Base-by-base conservation (phyloP, 164 flowering plant genomes). In the Magnolia officinalis region DNA sequence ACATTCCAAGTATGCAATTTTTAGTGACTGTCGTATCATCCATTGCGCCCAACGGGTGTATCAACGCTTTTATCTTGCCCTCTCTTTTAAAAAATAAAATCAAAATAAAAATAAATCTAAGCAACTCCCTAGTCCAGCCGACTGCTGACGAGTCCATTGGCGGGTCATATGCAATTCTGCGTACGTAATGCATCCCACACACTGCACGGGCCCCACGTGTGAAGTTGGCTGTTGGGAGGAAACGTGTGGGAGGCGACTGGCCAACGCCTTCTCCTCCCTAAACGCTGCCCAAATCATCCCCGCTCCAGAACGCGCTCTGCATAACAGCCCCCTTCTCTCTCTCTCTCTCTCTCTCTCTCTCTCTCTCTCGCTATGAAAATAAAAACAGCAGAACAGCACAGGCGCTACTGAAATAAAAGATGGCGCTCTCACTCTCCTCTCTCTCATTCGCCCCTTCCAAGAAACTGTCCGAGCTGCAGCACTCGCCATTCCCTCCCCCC, bases 401-500 rank as follows among this genome's bases (percentile, higher is more conserved):
- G 18, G 18, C 61, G 2, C 61, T 11, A 55, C 18, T 55, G 10
- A 55, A 16, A 11, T 11, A 55, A 55, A 55, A 55, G 16, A 73
- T 73, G 76, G 76, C 76, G 16, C 72, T 73, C 5, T 73, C 76
- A 11, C 64, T 78, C 73, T 72, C 75, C 66, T 23, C 66, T 19
- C 72, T 73, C 78, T 71, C 70, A 64, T 72, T 69, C 51, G 74
- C 58, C 29, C 70, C 75, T 49, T 55, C 83, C 16, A 37, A 20
- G 65, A 5, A 55, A 79, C n/a, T 50, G 80, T 50, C 80, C 83
- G 24, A 78, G 85, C 9, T 52, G 24, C 75, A 67, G 49, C 51
- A 16, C 21, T 19, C 19, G 51, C 8, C 16, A 14, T 55, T 4
- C 37, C 55, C 59, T 67, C 51, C 11, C 26, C 19, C 21, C 70